These are phyloP conservation scores for Hemileia vastatrix DNA, from an alignment of 1,284 basidiomycete genomes.

Conservation along the genomic window DNA sequence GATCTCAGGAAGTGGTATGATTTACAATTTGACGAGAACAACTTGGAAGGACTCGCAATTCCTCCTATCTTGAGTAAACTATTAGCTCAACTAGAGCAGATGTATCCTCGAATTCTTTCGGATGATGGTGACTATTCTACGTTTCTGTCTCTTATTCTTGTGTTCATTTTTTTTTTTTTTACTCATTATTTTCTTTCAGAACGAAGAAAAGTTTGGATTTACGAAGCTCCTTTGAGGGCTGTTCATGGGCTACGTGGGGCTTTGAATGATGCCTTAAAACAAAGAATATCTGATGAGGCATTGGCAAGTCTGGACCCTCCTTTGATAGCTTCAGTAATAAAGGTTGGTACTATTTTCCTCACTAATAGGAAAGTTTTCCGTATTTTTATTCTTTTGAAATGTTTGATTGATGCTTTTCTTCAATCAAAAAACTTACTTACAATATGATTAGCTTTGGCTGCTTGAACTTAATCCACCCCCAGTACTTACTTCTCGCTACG, in stretches of 20 bases:
- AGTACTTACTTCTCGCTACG: conserved; percentile 11
- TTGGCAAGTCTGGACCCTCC: conserved; percentile 5
- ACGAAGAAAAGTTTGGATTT: conserved; percentile 18
- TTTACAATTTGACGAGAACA: conserved; percentile 5
- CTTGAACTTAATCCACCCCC: conserved; percentile 20
- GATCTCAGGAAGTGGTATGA: conserved; percentile 17
- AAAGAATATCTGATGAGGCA: neutral
- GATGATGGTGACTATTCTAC: conserved; percentile 5
- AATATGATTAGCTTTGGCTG: conserved; percentile 12
- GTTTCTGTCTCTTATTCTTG: neutral
- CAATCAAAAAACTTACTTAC: neutral
- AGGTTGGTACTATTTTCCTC: conserved; percentile 2
- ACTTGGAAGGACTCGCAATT: neutral
- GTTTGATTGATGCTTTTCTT: neutral
- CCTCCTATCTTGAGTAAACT: conserved; percentile 7
- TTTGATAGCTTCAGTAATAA: conserved; percentile 7
- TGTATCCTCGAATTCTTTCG: neutral
- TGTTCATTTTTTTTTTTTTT: neutral
- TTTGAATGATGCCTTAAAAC: conserved; percentile 6
- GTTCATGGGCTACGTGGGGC: conserved; percentile 11
- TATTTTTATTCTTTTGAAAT: neutral
- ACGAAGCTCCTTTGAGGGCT: conserved; percentile 14
- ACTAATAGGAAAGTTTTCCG: neutral
- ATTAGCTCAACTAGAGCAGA: conserved; percentile 1
- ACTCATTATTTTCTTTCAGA: neutral